Percentiles rank a stretch among this genome's conserved stretches.
Conservation (phyloP, 176 grass and related monocot genomes). For the Guadua angustifolia region DNA sequence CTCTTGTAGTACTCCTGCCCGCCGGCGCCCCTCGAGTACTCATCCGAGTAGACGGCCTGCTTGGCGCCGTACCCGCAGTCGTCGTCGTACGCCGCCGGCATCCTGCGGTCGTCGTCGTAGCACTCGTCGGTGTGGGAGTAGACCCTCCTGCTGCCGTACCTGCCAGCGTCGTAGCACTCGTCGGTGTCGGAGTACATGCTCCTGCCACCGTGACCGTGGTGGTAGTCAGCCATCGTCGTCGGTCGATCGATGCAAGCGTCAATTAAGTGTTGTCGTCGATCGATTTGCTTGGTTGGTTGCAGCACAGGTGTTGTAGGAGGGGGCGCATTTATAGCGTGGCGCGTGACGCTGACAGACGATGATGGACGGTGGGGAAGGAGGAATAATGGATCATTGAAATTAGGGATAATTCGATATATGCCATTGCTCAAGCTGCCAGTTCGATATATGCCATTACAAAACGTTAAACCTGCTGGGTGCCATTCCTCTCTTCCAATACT, state of each 20-base stretch:
- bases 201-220: slow-evolving; percentile 13
- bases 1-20: slow-evolving; percentile 50
- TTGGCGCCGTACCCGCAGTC: slow-evolving; percentile 24
- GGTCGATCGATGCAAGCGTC: background rate
- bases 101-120: slow-evolving; percentile 14
- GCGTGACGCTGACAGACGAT: background rate
- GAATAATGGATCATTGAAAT: too few relatives aligned
- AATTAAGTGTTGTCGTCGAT: background rate
- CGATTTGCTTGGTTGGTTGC: background rate
- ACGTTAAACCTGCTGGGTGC: too few relatives aligned
- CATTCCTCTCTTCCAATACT: too few relatives aligned
- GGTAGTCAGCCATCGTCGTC: slow-evolving; percentile 29
- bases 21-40: slow-evolving; percentile 19
- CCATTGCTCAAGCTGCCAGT: too few relatives aligned
- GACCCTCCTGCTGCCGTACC: slow-evolving; percentile 5
- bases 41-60: slow-evolving; percentile 28
- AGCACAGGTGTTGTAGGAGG: background rate
- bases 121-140: slow-evolving; percentile 45
- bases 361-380: background rate
- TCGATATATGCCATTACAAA: too few relatives aligned
- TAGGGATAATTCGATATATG: too few relatives aligned
- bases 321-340: slow-evolving; percentile 37
- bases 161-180: slow-evolving; percentile 33
- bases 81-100: background rate
- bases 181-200: slow-evolving; percentile 43